Evolutionary conservation across 768 basidiomycete genomes (phyloP).

Genomic region (Dioszegia aurantiaca): DNA sequence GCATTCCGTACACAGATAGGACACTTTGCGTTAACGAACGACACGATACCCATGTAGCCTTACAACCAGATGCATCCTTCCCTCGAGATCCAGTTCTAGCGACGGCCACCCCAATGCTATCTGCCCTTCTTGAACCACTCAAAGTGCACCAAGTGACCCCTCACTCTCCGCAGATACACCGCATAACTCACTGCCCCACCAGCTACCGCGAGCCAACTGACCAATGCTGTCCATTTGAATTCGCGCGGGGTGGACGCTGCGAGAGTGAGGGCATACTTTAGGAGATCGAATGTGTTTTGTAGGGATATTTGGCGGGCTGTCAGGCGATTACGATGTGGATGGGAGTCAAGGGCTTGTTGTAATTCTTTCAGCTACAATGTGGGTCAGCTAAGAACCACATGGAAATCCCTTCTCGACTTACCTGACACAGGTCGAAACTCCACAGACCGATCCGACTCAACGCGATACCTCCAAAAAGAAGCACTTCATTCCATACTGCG

Average conservation of each 20-base stretch:
- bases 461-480: constrained; percentile 43
- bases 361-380: constrained; percentile 44
- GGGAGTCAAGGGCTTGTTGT: constrained; percentile 40
- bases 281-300: constrained; percentile 46
- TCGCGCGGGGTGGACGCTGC: constrained; percentile 27
- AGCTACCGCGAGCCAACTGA: constrained; percentile 39
- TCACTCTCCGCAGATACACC: constrained; percentile 32
- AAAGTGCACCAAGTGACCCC: constrained; percentile 45
- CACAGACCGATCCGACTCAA: constrained; percentile 48
- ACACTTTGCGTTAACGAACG: too few relatives aligned
- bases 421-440: constrained; percentile 50
- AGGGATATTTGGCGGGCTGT: constrained; percentile 47
- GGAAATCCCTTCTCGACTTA: constrained; percentile 22
- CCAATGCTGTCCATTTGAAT: constrained; percentile 49
- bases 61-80: too few relatives aligned
- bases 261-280: constrained; percentile 46
- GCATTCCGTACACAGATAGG: too few relatives aligned
- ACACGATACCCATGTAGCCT: too few relatives aligned
- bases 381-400: constrained; percentile 10
- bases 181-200: constrained; percentile 35
- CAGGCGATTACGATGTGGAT: constrained; percentile 46
- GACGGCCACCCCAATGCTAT: too few relatives aligned
- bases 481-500: constrained; percentile 29
- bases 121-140: constrained; percentile 26
- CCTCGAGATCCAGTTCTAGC: too few relatives aligned